Evolutionary conservation across 2,329 filamentous ascomycete species (phyloP).

Genomic region (Lasiodiplodia hormozganensis): DNA sequence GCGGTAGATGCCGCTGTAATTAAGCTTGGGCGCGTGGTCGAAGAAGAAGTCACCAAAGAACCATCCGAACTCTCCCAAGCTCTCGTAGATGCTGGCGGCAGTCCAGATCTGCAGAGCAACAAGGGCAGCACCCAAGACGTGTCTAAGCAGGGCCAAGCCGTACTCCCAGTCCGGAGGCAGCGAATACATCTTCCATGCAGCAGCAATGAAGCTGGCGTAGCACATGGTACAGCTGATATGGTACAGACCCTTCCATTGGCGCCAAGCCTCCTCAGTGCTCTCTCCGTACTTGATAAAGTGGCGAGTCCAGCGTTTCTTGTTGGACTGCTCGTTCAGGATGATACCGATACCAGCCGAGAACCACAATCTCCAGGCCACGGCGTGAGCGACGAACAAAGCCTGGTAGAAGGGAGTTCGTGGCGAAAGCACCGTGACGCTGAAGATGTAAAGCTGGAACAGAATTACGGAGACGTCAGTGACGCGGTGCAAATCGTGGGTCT

Average conservation of each 20-base stretch:
- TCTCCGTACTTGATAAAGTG: conserved; percentile 98
- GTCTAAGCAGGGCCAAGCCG: conserved; percentile 83
- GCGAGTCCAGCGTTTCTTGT: conserved; percentile 91
- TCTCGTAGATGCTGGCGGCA: conserved; percentile 90
- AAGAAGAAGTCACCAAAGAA: conserved; percentile 99
- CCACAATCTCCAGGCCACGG: conserved; percentile 86
- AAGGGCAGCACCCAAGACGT: conserved; percentile 81
- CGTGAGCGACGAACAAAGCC: conserved; percentile 80
- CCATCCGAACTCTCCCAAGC: conserved; percentile 97
- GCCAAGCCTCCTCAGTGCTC: conserved; percentile 88
- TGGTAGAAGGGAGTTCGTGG: conserved; percentile 79
- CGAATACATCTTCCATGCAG: conserved; percentile 95
- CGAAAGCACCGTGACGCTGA: conserved; percentile 74
- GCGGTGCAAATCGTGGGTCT: conserved; percentile 87
- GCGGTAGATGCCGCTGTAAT: conserved; percentile 96
- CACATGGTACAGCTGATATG: conserved; percentile 91
- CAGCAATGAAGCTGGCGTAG: conserved; percentile 86
- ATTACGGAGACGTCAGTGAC: conserved; percentile 83
- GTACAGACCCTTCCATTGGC: conserved; percentile 96
- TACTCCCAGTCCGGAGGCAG: conserved; percentile 87
- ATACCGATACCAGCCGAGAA: conserved; percentile 87
- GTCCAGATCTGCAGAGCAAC: conserved; percentile 93
- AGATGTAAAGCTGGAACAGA: conserved; percentile 77
- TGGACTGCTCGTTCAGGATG: conserved; percentile 84
- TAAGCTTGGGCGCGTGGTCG: conserved; percentile 84